A percentile compares a stretch with the other conserved stretches of the same genome.
These are phyloP conservation scores for Leptographium radiaticola DNA, from an alignment of 2,329 filamentous ascomycete species.

Conservation along the genomic window DNA sequence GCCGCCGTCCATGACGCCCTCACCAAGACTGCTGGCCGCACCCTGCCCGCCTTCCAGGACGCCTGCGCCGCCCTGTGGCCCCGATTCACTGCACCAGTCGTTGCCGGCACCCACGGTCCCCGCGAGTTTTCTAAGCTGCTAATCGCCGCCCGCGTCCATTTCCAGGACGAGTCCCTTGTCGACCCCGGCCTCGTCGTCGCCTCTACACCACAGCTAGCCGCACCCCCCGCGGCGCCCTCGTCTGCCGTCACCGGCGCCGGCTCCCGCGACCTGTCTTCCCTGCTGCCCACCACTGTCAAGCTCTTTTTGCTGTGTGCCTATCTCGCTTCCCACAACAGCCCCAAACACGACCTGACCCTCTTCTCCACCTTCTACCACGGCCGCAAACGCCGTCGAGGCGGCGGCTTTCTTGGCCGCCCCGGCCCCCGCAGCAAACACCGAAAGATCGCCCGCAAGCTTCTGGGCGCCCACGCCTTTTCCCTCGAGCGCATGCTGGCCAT, in stretches of 20 bases:
- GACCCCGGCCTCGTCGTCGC: constrained; percentile 45
- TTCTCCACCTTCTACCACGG: constrained; percentile 60
- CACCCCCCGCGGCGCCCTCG: constrained; percentile 5
- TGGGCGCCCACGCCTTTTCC: constrained; percentile 65
- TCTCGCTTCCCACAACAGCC: constrained; percentile 67
- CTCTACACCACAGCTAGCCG: background rate
- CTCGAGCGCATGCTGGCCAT: constrained; percentile 70
- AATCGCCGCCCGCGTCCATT: constrained; percentile 53
- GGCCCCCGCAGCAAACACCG: constrained; percentile 39
- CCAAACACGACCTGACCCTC: constrained; percentile 57
- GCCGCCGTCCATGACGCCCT: constrained; percentile 80
- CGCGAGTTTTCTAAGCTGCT: constrained; percentile 79
- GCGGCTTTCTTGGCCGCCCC: constrained; percentile 20
- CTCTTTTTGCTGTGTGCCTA: constrained; percentile 66
- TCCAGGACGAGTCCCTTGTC: constrained; percentile 60
- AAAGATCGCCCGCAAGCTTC: constrained; percentile 63
- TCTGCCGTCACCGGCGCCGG: background rate
- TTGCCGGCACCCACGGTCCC: constrained; percentile 57
- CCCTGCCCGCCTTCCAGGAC: constrained; percentile 58
- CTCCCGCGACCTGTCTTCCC: constrained; percentile 27
- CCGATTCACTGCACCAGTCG: constrained; percentile 66
- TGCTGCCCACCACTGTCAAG: constrained; percentile 60
- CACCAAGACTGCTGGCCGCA: constrained; percentile 65
- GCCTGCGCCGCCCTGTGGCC: constrained; percentile 71
- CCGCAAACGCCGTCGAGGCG: constrained; percentile 35